phyloP scores from a whole-genome alignment of 768 basidiomycete species.

The Mycena rebaudengoi region DNA sequence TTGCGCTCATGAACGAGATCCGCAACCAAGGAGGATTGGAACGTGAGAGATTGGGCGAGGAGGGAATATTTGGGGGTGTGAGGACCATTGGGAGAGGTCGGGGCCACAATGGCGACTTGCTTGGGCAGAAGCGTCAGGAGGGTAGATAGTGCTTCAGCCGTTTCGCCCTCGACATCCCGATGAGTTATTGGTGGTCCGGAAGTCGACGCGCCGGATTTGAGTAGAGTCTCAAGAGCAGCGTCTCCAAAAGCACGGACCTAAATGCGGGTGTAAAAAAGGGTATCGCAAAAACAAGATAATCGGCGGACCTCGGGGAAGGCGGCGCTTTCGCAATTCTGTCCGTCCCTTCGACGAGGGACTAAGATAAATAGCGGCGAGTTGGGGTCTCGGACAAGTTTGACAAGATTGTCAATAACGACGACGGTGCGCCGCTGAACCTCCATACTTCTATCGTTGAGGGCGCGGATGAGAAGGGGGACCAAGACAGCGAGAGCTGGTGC shows the following conservation, averaged over 20 bases:
- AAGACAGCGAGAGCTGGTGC: constrained; percentile 96
- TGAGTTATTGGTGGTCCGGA: constrained; percentile 71
- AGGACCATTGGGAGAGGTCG: constrained; percentile 58
- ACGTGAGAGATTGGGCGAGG: constrained; percentile 69
- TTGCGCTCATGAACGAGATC: constrained; percentile 75
- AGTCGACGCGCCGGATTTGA: constrained; percentile 85
- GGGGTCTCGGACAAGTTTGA: constrained; percentile 95
- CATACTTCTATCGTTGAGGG: constrained; percentile 94
- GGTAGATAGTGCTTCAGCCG: constrained; percentile 59
- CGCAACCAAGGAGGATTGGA: constrained; percentile 76
- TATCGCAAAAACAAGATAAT: constrained; percentile 24
- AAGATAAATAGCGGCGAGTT: constrained; percentile 90
- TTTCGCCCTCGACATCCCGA: constrained; percentile 76
- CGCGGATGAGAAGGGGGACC: constrained; percentile 89
- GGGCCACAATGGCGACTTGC: constrained; percentile 51
- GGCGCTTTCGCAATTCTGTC: constrained; percentile 88
- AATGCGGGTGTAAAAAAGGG: not conserved
- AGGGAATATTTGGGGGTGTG: constrained; percentile 63
- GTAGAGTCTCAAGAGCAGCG: constrained; percentile 79
- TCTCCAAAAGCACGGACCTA: constrained; percentile 93
- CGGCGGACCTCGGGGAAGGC: constrained; percentile 90
- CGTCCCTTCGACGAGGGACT: constrained; percentile 90
- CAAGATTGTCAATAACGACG: constrained; percentile 94
- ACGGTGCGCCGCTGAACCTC: constrained; percentile 95
- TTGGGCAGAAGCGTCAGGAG: constrained; percentile 69